These are phyloP conservation scores for Phytophthora sansomeana DNA, from an alignment of 352 stramenopile genomes.

Conservation along the genomic window DNA sequence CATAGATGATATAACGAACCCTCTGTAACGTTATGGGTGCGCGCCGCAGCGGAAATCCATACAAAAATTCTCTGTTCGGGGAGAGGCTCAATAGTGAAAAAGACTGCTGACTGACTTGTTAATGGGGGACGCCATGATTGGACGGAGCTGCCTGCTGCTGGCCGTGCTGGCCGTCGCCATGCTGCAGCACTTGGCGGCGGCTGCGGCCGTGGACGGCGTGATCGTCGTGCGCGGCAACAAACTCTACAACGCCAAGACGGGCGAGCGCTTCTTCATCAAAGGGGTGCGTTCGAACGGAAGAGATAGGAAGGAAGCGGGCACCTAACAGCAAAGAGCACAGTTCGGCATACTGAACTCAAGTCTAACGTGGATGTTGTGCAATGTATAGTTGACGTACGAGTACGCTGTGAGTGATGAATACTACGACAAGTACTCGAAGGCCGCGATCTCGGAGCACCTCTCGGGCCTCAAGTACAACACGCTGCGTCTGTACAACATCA, in stretches of 20 bases:
- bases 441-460: slow-evolving; percentile 68
- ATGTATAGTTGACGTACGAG: slow-evolving; percentile 82
- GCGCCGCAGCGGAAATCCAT: slow-evolving; percentile 27
- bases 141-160: slow-evolving; percentile 34
- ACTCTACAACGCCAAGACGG: slow-evolving; percentile 84
- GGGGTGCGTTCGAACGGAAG: slow-evolving; percentile 59
- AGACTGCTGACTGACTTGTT: slow-evolving; percentile 20
- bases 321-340: slow-evolving; percentile 29
- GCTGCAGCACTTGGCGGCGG: slow-evolving; percentile 18
- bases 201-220: slow-evolving; percentile 48
- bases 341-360: slow-evolving; percentile 5
- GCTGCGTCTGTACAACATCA: slow-evolving; percentile 89
- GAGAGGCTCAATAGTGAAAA: slow-evolving; percentile 22
- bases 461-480: slow-evolving; percentile 86
- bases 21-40: slow-evolving; percentile 29
- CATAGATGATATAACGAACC: neutral
- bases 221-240: slow-evolving; percentile 89
- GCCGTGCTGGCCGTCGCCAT: slow-evolving; percentile 28
- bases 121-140: slow-evolving; percentile 12
- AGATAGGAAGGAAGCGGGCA: slow-evolving; percentile 20
- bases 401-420: slow-evolving; percentile 89
- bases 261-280: slow-evolving; percentile 90
- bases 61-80: slow-evolving; percentile 26
- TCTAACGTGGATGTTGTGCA: slow-evolving; percentile 21
- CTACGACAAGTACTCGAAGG: slow-evolving; percentile 88